Percentiles rank a stretch among this genome's conserved stretches.
Evolutionary conservation across 108 stramenopile species (phyloP).

Genomic region (Ochromonas danica): DNA sequence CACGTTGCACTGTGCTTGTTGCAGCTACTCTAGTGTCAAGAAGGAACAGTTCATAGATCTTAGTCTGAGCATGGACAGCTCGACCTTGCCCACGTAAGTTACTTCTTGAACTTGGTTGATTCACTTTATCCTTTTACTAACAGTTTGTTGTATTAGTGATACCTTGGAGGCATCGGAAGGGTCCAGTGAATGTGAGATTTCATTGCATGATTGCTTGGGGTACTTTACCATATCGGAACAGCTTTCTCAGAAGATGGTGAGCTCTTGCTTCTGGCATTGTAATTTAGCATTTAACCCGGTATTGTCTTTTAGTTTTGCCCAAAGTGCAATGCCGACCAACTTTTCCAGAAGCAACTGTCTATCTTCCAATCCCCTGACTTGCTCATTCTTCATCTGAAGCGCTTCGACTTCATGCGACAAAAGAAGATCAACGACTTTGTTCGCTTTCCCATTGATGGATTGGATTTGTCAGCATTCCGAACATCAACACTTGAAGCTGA

Average conservation of each 20-base stretch:
- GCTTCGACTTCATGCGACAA: not conserved
- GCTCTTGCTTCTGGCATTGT: not conserved
- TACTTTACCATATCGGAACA: not conserved
- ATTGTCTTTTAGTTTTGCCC: not conserved
- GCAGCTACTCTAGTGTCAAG: not conserved
- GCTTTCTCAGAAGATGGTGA: not conserved
- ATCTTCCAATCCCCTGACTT: not conserved
- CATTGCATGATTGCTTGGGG: not conserved
- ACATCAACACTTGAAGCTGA: not conserved
- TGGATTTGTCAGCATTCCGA: not conserved
- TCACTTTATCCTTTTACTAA: too few species aligned
- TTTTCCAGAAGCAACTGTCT: not conserved
- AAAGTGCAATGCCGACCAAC: not conserved
- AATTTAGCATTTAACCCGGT: not conserved
- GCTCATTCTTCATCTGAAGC: conserved; percentile 2
- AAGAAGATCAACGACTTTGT: not conserved
- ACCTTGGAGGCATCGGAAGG: not conserved
- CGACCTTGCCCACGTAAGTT: not conserved
- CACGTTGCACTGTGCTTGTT: not conserved
- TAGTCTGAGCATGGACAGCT: not conserved
- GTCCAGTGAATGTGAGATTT: not conserved
- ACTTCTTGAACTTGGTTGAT: too few species aligned
- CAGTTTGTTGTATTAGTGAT: too few species aligned
- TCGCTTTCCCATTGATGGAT: not conserved
- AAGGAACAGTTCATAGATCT: conserved; percentile 11